Conservation (phyloP, 2,329 filamentous ascomycete genomes). For the Aspergillus eucalypticola region DNA sequence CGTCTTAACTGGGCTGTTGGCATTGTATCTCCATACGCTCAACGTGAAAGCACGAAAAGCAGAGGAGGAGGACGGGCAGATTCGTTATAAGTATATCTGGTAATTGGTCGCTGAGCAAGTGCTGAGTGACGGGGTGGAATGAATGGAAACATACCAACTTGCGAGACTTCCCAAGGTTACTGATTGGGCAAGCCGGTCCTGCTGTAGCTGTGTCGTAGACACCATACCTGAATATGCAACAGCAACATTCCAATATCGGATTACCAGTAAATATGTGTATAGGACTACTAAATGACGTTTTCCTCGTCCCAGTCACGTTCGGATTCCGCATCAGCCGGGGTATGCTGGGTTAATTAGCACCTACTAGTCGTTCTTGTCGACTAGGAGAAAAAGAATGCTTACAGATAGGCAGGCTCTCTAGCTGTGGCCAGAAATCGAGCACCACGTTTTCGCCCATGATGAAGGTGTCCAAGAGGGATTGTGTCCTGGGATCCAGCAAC, state of each 20-base stretch:
- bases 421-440: slow-evolving; percentile 30
- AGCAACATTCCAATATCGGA: too few relatives aligned
- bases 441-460: slow-evolving; percentile 22
- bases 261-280: too few relatives aligned
- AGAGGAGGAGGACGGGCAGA: slow-evolving; percentile 13
- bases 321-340: background rate
- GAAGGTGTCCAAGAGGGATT: slow-evolving; percentile 22
- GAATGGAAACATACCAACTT: background rate
- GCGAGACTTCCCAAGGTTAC: too few relatives aligned
- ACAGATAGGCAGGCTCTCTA: slow-evolving; percentile 31
- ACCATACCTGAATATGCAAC: too few relatives aligned
- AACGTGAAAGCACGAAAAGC: slow-evolving; percentile 9
- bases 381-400: background rate
- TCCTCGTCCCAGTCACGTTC: too few relatives aligned
- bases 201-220: too few relatives aligned
- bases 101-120: background rate
- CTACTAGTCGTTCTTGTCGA: background rate
- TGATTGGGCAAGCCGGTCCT: too few relatives aligned
- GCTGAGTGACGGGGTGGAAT: background rate
- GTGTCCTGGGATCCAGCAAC: slow-evolving; percentile 18
- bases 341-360: background rate
- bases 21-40: slow-evolving; percentile 9
- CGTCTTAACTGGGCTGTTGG: slow-evolving; percentile 10
- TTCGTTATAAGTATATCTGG: slow-evolving; percentile 16
- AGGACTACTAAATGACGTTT: too few relatives aligned